These are phyloP conservation scores for Chiua virens DNA, from an alignment of 768 basidiomycete genomes.

Conservation along the genomic window DNA sequence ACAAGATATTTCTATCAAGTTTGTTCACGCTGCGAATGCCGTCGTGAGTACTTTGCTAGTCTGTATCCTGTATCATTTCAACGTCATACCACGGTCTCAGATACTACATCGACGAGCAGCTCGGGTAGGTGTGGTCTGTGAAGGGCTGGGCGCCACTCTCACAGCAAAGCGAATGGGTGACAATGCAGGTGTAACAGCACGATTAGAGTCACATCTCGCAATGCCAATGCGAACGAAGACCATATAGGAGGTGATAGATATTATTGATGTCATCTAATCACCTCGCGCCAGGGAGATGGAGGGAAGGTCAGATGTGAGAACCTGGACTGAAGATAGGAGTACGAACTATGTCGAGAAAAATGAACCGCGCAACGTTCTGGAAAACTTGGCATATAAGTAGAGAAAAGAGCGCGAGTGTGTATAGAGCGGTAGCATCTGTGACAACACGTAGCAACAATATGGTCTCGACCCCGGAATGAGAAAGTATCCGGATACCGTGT, in stretches of 20 bases:
- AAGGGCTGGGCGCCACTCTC: neutral
- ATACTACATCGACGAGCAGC: constrained; percentile 18
- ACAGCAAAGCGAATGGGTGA: constrained; percentile 19
- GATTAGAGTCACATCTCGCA: constrained; percentile 3
- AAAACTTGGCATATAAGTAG: constrained; percentile 12
- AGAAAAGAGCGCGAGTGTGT: constrained; percentile 12
- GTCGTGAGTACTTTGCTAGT: no score
- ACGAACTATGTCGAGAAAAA: constrained; percentile 24
- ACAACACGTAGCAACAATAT: constrained; percentile 15
- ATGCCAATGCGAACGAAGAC: constrained; percentile 20
- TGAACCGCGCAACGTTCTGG: constrained; percentile 2
- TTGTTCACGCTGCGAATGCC: no score
- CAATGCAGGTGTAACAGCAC: neutral
- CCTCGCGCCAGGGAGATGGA: neutral
- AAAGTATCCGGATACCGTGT: constrained; percentile 7
- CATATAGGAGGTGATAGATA: constrained; percentile 20
- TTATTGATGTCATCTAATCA: constrained; percentile 17
- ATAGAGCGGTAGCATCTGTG: constrained; percentile 14
- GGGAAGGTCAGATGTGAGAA: neutral
- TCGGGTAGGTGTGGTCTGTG: neutral
- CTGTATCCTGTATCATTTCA: no score
- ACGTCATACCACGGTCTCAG: neutral
- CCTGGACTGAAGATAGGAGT: neutral
- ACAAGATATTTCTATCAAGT: no score
- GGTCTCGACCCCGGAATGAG: constrained; percentile 3